Conservation (phyloP, 257 asterid genomes). For the Scutellaria barbata region DNA sequence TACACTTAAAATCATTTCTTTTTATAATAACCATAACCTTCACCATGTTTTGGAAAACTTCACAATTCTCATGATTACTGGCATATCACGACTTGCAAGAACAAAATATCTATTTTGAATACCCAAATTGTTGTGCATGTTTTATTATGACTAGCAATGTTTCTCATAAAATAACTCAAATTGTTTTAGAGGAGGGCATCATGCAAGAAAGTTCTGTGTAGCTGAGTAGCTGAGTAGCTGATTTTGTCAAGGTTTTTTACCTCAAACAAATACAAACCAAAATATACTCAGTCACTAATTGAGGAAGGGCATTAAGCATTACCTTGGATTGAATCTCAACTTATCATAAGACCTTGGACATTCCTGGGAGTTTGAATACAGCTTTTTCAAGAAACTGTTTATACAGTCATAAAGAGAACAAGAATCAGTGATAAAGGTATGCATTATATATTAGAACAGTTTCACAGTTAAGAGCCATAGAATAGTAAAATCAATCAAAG, state of each 20-base stretch:
- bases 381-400: conserved; percentile 83
- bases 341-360: conserved; percentile 98
- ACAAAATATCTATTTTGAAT: not conserved
- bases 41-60: not conserved
- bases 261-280: conserved; percentile 14
- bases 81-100: conserved; percentile 14
- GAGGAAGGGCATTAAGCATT: conserved; percentile 30
- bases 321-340: conserved; percentile 91
- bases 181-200: conserved; percentile 18
- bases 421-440: conserved; percentile 27
- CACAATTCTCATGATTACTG: conserved; percentile 24
- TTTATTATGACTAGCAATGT: not conserved
- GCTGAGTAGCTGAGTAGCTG: not conserved
- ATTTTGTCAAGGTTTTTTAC: conserved; percentile 14
- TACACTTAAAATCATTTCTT: conserved; percentile 14
- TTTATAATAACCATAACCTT: conserved; percentile 19
- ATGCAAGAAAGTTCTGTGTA: conserved; percentile 2
- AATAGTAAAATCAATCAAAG: conserved; percentile 11
- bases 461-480: conserved; percentile 1
- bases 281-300: conserved; percentile 24
- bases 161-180: conserved; percentile 16
- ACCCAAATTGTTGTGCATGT: not conserved
- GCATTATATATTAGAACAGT: conserved; percentile 12
- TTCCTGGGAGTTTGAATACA: conserved; percentile 67
- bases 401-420: conserved; percentile 24